A percentile compares a stretch with the other conserved stretches of the same genome.
Conservation (phyloP, 805 yeast species). For the Komagataella ulmi region DNA sequence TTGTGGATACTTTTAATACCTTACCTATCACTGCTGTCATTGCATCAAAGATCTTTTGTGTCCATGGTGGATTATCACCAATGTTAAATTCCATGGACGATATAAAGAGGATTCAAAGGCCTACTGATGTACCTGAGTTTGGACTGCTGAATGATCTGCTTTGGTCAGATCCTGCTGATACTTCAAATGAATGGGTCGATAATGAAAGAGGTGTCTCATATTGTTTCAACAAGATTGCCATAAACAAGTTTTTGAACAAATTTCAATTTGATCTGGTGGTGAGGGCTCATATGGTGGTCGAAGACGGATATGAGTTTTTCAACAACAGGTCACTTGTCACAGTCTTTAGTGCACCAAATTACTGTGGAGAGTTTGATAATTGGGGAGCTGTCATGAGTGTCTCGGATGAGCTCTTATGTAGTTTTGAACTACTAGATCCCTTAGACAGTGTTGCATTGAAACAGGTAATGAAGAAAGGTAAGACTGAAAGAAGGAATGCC, state of each 20-base stretch:
- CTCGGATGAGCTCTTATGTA: slow-evolving; percentile 80
- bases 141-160: slow-evolving; percentile 66
- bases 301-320: slow-evolving; percentile 69
- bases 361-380: slow-evolving; percentile 77
- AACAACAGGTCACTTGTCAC: slow-evolving; percentile 61
- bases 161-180: slow-evolving; percentile 82
- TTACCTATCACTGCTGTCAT: slow-evolving; percentile 93
- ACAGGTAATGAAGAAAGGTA: slow-evolving; percentile 90
- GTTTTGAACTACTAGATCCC: slow-evolving; percentile 89
- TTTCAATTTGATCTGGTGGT: slow-evolving; percentile 74
- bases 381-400: slow-evolving; percentile 99
- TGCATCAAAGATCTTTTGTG: slow-evolving; percentile 88
- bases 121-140: slow-evolving; percentile 79
- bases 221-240: slow-evolving; percentile 69
- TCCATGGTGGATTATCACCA: slow-evolving; percentile 77
- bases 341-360: slow-evolving; percentile 64
- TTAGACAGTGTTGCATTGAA: slow-evolving; percentile 86
- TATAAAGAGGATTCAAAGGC: slow-evolving; percentile 60
- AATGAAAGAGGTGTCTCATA: slow-evolving; percentile 77
- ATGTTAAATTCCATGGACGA: slow-evolving; percentile 63
- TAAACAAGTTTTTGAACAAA: slow-evolving; percentile 59
- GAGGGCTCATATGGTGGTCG: slow-evolving; percentile 83
- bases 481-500: slow-evolving; percentile 68
- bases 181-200: slow-evolving; percentile 77
- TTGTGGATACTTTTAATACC: slow-evolving; percentile 90